Evolutionary conservation across 108 stramenopile species (phyloP).

Genomic region (Conticribra guillardii): DNA sequence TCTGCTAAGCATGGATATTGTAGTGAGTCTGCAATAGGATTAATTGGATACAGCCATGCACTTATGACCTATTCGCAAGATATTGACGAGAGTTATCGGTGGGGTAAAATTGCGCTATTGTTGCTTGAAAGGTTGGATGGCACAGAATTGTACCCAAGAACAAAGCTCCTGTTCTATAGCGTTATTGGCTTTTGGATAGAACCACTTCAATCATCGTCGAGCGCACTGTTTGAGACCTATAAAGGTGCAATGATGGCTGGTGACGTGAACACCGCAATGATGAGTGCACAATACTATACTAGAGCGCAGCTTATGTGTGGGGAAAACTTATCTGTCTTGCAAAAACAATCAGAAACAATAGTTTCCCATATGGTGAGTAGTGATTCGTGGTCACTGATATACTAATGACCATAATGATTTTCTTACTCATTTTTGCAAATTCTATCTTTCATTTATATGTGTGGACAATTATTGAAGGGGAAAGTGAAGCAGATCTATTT

Average conservation of each 20-base stretch:
- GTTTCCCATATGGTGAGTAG: no score
- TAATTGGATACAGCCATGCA: background rate
- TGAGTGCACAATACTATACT: no score
- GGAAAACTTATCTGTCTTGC: no score
- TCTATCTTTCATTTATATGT: no score
- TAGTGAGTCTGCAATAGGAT: background rate
- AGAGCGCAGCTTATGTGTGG: no score
- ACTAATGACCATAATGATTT: no score
- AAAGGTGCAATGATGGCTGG: background rate
- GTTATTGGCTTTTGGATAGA: background rate
- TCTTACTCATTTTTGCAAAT: no score
- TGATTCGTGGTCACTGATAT: no score
- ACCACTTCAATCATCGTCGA: background rate
- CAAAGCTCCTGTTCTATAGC: background rate
- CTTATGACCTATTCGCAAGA: background rate
- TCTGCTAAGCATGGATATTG: background rate
- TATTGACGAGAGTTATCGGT: background rate
- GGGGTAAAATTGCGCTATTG: background rate
- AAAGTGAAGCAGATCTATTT: no score
- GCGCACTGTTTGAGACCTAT: background rate
- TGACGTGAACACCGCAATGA: background rate
- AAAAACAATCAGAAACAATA: no score
- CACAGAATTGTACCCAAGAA: background rate
- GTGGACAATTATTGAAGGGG: no score
- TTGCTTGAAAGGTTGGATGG: background rate